Evolutionary conservation across 2,329 filamentous ascomycete species (phyloP), one percentile per base, ranked within the genome.

Genomic region (Colletotrichum eremochloae): DNA sequence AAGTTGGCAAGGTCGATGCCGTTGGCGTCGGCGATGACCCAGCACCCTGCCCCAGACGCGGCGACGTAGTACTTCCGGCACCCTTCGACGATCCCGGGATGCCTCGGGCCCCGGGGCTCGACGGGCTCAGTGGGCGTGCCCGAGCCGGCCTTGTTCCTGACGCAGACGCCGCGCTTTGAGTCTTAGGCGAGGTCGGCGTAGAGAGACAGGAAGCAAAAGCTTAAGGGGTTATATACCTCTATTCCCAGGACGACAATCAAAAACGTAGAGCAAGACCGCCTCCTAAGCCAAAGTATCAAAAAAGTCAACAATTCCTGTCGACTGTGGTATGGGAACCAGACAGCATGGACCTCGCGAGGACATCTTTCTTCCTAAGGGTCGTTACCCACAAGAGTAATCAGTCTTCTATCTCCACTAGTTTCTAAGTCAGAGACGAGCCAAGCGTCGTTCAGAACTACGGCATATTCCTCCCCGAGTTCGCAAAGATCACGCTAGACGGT

Each of bases 391-490:
- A 97, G 63, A 97, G 94, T 75, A 97, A 99, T 80, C 96, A 99
- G 82, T 94, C 94, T 31, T 91, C 95, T 31, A 93, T 99, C 14
- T 97, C 95, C 0, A 98, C 95, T 0, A 93, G 94, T 74, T 99
- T 99, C 80, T 93, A 97, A 78, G 95, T 97, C 76, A 92, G 96
- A 75, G 98, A 97, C 79, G 97, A 99, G 78, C 95, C 95, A 0
- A 94, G 94, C 74, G 96, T 98, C n/a, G 95, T 99, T 36, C 91
- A 96, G 60, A 99, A 99, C 81, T 99, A 98, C 77, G 97, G 96
- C 56, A 96, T 92, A 75, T 87, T 99, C 2, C 86, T 99, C 42
- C 96, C 95, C 9, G 96, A 99, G 80, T 98, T 99, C 80, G 94
- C 95, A 66, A 97, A 96, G 81, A 92, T 98, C 75, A 99, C 96